Conservation (phyloP, 345 rosid genomes). For the Arabidopsis thaliana region TAIR10.1 NC_003074.8:3931001-3931500, state of each 20-base stretch:
- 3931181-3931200: neutral
- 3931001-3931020: neutral
- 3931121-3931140: neutral
- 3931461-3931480: conserved; percentile 3
- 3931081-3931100: neutral
- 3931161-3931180: neutral
- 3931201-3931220: no score
- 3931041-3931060: conserved; percentile 18
- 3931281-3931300: neutral
- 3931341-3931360: no score
- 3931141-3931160: neutral
- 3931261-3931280: neutral
- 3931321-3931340: no score
- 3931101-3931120: neutral
- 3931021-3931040: neutral
- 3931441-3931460: neutral
- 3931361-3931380: neutral
- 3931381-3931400: neutral
- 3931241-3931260: neutral
- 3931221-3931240: no score
- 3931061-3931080: neutral
- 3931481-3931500: neutral
- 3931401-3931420: neutral
- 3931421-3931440: neutral
- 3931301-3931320: no score